phyloP scores from a whole-genome alignment of 805 yeast genomes.

The Candida ficus region DNA sequence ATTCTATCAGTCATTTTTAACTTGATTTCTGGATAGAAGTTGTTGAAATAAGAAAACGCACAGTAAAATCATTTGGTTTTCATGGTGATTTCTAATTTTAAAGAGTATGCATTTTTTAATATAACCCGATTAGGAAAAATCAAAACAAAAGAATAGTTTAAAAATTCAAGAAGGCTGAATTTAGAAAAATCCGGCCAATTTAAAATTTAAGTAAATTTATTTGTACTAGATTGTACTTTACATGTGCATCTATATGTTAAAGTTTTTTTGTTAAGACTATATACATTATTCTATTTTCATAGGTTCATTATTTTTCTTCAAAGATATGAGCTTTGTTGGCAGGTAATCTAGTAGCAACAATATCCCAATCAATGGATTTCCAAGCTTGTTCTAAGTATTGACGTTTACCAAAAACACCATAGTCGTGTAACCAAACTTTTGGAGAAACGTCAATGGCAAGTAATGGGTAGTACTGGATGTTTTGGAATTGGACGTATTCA shows the following conservation, averaged over 20 bases:
- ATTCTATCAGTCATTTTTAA: background rate
- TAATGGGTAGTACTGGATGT: conserved; percentile 44
- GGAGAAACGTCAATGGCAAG: conserved; percentile 71
- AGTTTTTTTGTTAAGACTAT: no score
- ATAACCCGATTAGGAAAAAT: conserved; percentile 8
- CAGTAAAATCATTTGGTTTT: no score
- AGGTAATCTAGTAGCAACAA: conserved; percentile 38
- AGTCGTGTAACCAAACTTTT: conserved; percentile 64
- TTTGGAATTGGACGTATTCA: conserved; percentile 24
- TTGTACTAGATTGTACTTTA: no score
- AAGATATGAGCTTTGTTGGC: conserved; percentile 1
- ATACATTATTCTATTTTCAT: background rate
- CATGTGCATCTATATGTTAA: no score
- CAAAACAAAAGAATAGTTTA: conserved; percentile 3
- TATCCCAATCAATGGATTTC: conserved; percentile 70
- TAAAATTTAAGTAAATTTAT: no score
- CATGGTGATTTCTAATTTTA: no score
- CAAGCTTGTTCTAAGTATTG: conserved; percentile 60
- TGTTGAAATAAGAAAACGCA: background rate
- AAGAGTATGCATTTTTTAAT: background rate
- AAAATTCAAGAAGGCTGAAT: no score
- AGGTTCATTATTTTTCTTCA: background rate
- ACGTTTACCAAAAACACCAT: conserved; percentile 71
- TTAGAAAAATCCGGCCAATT: no score
- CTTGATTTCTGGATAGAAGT: background rate